phyloP scores from a whole-genome alignment of 2,329 filamentous ascomycete species.

The Nemania abortiva region DNA sequence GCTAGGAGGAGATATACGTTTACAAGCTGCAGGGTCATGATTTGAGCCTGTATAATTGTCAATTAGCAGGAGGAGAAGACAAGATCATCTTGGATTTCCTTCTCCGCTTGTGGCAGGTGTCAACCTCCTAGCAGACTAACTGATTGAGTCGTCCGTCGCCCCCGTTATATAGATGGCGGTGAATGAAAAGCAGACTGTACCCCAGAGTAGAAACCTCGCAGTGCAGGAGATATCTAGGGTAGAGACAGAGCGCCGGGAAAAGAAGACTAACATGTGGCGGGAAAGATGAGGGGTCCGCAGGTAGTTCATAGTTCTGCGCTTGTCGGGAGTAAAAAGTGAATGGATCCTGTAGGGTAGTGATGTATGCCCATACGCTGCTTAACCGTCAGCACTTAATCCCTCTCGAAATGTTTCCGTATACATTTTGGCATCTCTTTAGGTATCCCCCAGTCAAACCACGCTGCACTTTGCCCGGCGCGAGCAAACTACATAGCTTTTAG shows the following conservation, averaged over 20 bases:
- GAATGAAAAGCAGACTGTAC: too few relatives aligned
- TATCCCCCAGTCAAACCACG: background rate
- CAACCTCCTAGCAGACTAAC: too few relatives aligned
- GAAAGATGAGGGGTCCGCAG: constrained; percentile 23
- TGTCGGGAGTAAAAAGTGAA: constrained; percentile 48
- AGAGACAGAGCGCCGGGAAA: background rate
- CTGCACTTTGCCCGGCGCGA: background rate
- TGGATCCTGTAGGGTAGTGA: constrained; percentile 45
- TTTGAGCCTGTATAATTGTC: constrained; percentile 37
- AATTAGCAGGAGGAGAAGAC: constrained; percentile 16
- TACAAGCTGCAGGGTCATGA: constrained; percentile 47
- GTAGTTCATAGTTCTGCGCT: constrained; percentile 40
- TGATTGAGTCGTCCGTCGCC: too few relatives aligned
- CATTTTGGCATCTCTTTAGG: background rate
- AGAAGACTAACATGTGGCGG: constrained; percentile 33
- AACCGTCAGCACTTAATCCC: constrained; percentile 5
- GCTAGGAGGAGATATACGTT: constrained; percentile 52
- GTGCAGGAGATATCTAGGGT: background rate
- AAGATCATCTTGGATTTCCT: constrained; percentile 5
- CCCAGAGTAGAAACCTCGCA: background rate
- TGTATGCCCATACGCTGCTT: constrained; percentile 44
- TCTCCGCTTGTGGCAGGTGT: too few relatives aligned
- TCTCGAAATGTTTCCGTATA: background rate
- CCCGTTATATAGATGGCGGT: too few relatives aligned
- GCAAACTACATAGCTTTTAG: background rate